Evolutionary conservation across 2,329 filamentous ascomycete species (phyloP).

Genomic region (Cercospora sojina): DNA sequence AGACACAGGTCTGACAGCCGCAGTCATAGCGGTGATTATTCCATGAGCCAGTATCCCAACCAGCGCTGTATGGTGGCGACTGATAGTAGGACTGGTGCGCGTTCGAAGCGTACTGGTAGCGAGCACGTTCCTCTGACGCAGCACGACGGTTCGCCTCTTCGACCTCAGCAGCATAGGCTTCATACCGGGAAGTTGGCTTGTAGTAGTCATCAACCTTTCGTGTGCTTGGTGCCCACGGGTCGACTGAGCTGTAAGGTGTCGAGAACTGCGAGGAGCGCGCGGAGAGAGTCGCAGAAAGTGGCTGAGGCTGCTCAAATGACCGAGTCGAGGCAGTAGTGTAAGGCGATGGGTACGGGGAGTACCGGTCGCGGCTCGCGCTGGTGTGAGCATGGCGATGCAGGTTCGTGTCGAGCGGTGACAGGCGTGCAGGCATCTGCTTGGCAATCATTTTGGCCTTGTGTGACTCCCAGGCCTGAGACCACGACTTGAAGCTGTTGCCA

Average conservation of each 20-base stretch:
- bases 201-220: constrained; percentile 38
- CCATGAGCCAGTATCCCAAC: constrained; percentile 39
- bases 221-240: constrained; percentile 36
- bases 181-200: constrained; percentile 36
- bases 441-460: constrained; percentile 44
- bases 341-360: constrained; percentile 40
- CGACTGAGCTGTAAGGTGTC: constrained; percentile 36
- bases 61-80: constrained; percentile 32
- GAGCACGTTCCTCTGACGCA: constrained; percentile 35
- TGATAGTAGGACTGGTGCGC: constrained; percentile 33
- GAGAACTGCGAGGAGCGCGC: constrained; percentile 36
- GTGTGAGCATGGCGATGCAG: constrained; percentile 54
- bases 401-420: constrained; percentile 66
- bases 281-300: constrained; percentile 23
- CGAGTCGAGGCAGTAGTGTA: constrained; percentile 31
- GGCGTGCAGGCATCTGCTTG: constrained; percentile 39
- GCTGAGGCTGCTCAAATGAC: constrained; percentile 30
- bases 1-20: constrained; percentile 37
- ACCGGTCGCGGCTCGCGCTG: constrained; percentile 46
- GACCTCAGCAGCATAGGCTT: constrained; percentile 26
- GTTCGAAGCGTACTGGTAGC: constrained; percentile 33
- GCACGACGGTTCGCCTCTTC: constrained; percentile 36
- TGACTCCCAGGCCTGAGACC: constrained; percentile 24
- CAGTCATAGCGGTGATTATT: constrained; percentile 39
- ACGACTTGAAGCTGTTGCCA: constrained; percentile 12